Evolutionary conservation across 169 alveolate genomes (phyloP).

Genomic region (Ichthyophthirius multifiliis): DNA sequence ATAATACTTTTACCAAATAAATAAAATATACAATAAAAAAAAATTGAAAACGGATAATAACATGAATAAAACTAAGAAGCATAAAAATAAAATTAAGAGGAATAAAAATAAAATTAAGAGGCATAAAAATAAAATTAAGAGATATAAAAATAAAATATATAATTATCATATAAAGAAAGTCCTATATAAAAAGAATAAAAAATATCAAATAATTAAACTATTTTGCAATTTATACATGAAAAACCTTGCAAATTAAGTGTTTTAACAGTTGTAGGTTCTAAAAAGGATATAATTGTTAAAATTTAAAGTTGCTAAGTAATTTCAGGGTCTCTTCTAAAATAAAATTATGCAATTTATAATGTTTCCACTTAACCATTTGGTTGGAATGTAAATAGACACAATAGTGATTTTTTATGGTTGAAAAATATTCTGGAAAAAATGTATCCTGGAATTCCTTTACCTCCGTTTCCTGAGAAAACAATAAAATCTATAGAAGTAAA

Average conservation of each 20-base stretch:
- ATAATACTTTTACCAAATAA: too few relatives aligned
- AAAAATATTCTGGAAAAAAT: slow-evolving; percentile 5
- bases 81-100: not conserved
- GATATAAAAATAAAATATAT: not conserved
- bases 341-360: not conserved
- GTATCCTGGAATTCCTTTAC: slow-evolving; percentile 29
- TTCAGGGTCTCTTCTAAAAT: not conserved
- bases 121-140: not conserved
- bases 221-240: not conserved
- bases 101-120: not conserved
- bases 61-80: not conserved
- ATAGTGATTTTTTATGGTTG: slow-evolving; percentile 34
- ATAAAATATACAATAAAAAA: too few relatives aligned
- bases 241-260: not conserved
- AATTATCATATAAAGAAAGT: too few relatives aligned
- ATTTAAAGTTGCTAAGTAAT: not conserved
- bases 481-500: not conserved
- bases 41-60: not conserved
- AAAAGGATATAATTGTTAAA: not conserved
- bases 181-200: too few relatives aligned
- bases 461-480: slow-evolving; percentile 22
- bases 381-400: slow-evolving; percentile 27
- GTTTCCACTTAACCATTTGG: slow-evolving; percentile 21
- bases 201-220: too few relatives aligned
- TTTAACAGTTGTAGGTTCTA: not conserved